Percentiles rank a stretch among this genome's conserved stretches.
Conservation (phyloP, 2,329 filamentous ascomycete species). For the Phaeosphaeria sp. region DNA sequence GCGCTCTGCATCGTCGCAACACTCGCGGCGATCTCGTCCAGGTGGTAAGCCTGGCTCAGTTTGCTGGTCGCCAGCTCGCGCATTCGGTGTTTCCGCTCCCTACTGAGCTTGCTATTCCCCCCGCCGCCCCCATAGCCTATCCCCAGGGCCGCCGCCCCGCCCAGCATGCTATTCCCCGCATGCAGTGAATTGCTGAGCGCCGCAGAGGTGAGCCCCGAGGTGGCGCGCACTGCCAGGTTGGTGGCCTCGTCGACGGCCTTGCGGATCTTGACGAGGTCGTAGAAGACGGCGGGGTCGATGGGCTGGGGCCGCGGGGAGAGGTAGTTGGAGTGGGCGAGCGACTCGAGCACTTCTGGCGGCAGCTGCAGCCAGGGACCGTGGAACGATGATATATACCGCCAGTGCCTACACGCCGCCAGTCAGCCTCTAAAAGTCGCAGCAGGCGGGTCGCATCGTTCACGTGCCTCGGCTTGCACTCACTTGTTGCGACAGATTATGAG, state of each 20-base stretch:
- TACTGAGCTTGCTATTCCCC: slow-evolving; percentile 69
- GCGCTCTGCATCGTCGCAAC: slow-evolving; percentile 85
- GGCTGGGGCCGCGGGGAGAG: slow-evolving; percentile 76
- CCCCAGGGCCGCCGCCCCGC: slow-evolving; percentile 61
- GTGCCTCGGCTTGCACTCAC: slow-evolving; percentile 39
- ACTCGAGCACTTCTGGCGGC: slow-evolving; percentile 79
- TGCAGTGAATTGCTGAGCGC: slow-evolving; percentile 64
- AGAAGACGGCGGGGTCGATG: slow-evolving; percentile 81
- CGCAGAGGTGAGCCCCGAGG: slow-evolving; percentile 73
- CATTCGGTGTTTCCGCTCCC: slow-evolving; percentile 79
- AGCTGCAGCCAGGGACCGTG: slow-evolving; percentile 85
- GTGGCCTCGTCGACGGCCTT: slow-evolving; percentile 81
- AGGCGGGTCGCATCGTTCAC: not conserved
- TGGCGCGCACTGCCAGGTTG: slow-evolving; percentile 77
- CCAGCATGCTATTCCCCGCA: slow-evolving; percentile 59
- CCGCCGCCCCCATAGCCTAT: slow-evolving; percentile 64
- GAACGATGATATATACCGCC: slow-evolving; percentile 84
- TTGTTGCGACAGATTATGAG: slow-evolving; percentile 54
- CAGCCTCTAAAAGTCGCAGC: not conserved
- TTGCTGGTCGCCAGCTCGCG: slow-evolving; percentile 81
- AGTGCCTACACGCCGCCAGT: slow-evolving; percentile 66
- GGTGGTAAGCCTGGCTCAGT: slow-evolving; percentile 76
- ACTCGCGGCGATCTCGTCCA: slow-evolving; percentile 84
- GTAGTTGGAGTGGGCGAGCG: slow-evolving; percentile 80
- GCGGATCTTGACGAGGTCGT: slow-evolving; percentile 83